Evolutionary conservation across 495 filamentous ascomycete genomes (phyloP).

Genomic region (Cercophora scortea): DNA sequence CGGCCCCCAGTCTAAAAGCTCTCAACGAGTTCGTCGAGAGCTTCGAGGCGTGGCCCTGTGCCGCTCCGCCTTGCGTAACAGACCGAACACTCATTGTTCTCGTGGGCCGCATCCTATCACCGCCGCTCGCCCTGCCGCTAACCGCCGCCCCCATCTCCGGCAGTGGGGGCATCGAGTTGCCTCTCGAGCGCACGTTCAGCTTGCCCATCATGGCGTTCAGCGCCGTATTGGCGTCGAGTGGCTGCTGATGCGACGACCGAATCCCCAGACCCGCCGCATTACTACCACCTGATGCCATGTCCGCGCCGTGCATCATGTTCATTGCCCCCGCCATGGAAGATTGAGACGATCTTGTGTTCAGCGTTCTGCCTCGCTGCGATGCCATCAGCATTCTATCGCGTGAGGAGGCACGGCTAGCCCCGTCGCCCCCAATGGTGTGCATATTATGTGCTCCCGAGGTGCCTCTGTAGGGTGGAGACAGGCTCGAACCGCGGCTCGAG

Average conservation of each 20-base stretch:
- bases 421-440: not conserved
- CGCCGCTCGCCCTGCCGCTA: not conserved
- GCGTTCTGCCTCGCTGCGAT: constrained; percentile 3
- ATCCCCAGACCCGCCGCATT: not conserved
- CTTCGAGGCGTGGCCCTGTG: not conserved
- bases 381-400: not conserved
- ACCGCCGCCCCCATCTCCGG: constrained; percentile 7
- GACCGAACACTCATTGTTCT: constrained; percentile 15
- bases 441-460: not conserved
- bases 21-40: constrained; percentile 19
- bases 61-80: not conserved
- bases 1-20: constrained; percentile 8
- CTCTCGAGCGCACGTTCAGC: constrained; percentile 17
- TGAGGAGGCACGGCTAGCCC: not conserved
- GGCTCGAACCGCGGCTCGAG: constrained; percentile 19
- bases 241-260: constrained; percentile 11
- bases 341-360: not conserved
- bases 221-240: constrained; percentile 9
- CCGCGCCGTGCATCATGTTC: not conserved
- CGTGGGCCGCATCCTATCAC: not conserved
- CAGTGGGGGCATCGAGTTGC: constrained; percentile 10
- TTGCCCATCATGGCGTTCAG: constrained; percentile 22
- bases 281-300: not conserved
- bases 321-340: not conserved
- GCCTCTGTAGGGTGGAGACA: constrained; percentile 6